These are phyloP conservation scores for Phytophthora agathidicida DNA, from an alignment of 352 stramenopile genomes.

Conservation along the genomic window DNA sequence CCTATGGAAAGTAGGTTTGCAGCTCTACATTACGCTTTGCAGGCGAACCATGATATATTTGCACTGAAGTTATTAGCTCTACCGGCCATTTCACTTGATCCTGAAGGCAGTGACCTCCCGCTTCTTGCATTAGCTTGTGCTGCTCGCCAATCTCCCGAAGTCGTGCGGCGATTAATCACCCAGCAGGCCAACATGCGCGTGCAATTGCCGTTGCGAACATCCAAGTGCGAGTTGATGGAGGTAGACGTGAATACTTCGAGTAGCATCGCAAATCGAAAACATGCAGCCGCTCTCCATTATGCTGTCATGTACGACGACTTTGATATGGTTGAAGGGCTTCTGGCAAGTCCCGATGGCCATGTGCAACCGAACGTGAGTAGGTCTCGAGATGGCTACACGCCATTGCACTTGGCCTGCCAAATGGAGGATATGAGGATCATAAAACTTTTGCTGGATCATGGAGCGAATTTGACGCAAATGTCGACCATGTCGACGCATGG, in stretches of 20 bases:
- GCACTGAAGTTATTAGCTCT: slow-evolving; percentile 39
- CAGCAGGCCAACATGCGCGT: slow-evolving; percentile 67
- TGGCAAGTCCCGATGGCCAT: slow-evolving; percentile 27
- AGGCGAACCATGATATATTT: slow-evolving; percentile 49
- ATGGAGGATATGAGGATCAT: slow-evolving; percentile 58
- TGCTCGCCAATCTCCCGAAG: slow-evolving; percentile 43
- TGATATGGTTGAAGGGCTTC: slow-evolving; percentile 41
- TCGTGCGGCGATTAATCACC: slow-evolving; percentile 52
- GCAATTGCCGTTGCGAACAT: slow-evolving; percentile 52
- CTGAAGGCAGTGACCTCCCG: slow-evolving; percentile 62
- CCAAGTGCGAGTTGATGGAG: slow-evolving; percentile 18
- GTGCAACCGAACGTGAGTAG: slow-evolving; percentile 65
- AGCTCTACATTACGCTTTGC: slow-evolving; percentile 64
- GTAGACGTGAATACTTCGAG: slow-evolving; percentile 18
- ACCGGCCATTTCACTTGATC: slow-evolving; percentile 34
- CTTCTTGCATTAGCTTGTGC: slow-evolving; percentile 62
- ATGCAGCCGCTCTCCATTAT: slow-evolving; percentile 65
- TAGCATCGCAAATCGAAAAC: slow-evolving; percentile 42
- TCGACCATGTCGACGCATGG: slow-evolving; percentile 46
- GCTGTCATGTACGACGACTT: slow-evolving; percentile 69
- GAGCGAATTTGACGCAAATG: slow-evolving; percentile 54
- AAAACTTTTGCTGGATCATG: slow-evolving; percentile 53
- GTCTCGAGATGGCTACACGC: slow-evolving; percentile 68
- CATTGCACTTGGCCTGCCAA: slow-evolving; percentile 68
- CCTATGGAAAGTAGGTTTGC: slow-evolving; percentile 61